These are phyloP conservation scores for Huntiella bhutanensis DNA, from an alignment of 2,329 filamentous ascomycete genomes.

Conservation along the genomic window DNA sequence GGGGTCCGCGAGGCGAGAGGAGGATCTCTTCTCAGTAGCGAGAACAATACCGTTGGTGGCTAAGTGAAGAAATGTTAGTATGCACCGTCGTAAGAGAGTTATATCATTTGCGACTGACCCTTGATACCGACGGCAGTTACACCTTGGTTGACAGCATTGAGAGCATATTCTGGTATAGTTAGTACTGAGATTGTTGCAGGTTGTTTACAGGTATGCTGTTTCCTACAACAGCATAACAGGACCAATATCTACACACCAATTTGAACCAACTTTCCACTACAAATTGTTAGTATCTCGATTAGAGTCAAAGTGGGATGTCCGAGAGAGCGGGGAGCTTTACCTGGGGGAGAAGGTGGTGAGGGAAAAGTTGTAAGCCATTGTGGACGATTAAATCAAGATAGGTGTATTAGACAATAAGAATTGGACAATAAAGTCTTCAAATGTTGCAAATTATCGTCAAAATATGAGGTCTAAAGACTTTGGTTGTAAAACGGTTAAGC, in stretches of 20 bases:
- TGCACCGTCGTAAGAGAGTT: neutral
- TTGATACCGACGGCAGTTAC: conserved; percentile 98
- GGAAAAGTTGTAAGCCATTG: conserved; percentile 43
- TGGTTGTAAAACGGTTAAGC: conserved; percentile 2
- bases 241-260: conserved; percentile 42
- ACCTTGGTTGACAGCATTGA: conserved; percentile 98
- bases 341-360: conserved; percentile 98
- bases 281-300: conserved; percentile 20
- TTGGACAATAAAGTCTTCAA: conserved; percentile 2
- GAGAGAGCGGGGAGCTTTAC: conserved; percentile 32
- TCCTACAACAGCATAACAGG: neutral
- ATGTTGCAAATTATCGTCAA: neutral
- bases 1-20: conserved; percentile 88
- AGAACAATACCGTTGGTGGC: conserved; percentile 98
- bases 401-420: neutral
- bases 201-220: neutral
- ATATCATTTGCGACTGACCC: conserved; percentile 34
- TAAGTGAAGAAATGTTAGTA: conserved; percentile 21
- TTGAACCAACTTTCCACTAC: conserved; percentile 93
- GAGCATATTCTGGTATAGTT: conserved; percentile 66
- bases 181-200: neutral
- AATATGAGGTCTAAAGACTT: neutral
- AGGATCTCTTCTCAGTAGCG: conserved; percentile 98
- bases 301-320: conserved; percentile 13
- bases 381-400: neutral